phyloP scores from a whole-genome alignment of 345 rosid genomes.

The Nephelium lappaceum region DNA sequence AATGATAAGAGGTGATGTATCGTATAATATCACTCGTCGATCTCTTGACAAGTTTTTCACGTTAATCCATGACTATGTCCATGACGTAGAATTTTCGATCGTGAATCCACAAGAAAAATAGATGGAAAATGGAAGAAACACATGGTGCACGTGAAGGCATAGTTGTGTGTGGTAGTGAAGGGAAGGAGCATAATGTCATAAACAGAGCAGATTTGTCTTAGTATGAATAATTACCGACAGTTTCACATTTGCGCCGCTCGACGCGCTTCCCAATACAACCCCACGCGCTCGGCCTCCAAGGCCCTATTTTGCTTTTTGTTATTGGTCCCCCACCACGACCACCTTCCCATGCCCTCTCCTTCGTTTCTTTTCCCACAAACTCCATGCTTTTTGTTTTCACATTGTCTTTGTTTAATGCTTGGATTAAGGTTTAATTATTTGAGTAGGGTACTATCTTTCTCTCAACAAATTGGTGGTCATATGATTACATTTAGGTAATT shows the following conservation, averaged over 20 bases:
- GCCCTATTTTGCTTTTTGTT: no score
- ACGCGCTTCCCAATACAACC: neutral
- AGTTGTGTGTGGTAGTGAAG: no score
- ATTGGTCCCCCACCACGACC: neutral
- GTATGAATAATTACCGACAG: slow-evolving; percentile 15
- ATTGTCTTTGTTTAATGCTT: neutral
- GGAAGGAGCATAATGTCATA: slow-evolving; percentile 3
- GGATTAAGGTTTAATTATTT: neutral
- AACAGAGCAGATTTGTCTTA: neutral
- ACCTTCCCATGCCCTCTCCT: neutral
- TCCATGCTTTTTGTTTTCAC: neutral
- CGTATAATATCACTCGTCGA: no score
- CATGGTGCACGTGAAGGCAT: no score
- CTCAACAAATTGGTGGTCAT: neutral
- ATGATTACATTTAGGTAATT: neutral
- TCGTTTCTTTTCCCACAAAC: neutral
- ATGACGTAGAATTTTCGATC: no score
- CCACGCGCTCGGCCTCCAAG: neutral
- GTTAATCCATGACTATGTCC: no score
- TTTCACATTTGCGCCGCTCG: slow-evolving; percentile 4
- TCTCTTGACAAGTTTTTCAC: no score
- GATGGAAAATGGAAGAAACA: no score
- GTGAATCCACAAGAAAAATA: no score
- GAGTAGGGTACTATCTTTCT: neutral
- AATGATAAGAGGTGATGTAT: no score